Evolutionary conservation across 2,329 filamentous ascomycete species (phyloP).

Genomic region (Tothia fuscella): DNA sequence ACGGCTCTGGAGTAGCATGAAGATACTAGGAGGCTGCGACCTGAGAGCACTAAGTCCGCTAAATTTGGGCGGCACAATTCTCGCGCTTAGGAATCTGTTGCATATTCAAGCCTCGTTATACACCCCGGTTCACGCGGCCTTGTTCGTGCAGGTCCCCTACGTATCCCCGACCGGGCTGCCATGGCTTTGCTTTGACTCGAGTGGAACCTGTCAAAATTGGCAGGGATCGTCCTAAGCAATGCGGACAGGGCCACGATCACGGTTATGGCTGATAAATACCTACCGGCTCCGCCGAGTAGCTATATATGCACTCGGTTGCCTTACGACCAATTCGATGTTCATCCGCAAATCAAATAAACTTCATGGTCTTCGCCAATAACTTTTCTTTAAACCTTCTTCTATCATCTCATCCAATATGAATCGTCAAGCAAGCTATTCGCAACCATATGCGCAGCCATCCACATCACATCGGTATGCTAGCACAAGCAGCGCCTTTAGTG

Average conservation of each 20-base stretch:
- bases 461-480: conserved; percentile 54
- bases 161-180: not conserved
- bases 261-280: conserved; percentile 5
- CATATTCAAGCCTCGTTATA: not conserved
- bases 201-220: conserved; percentile 2
- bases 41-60: conserved; percentile 1
- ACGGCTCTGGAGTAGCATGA: not conserved
- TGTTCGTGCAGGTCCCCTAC: conserved; percentile 2
- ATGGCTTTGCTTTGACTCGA: not conserved
- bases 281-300: not conserved
- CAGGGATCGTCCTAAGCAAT: conserved; percentile 1
- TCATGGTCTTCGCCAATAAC: not conserved
- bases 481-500: conserved; percentile 90
- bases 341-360: not conserved
- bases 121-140: conserved; percentile 4
- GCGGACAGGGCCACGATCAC: too few species aligned
- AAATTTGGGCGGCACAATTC: conserved; percentile 6
- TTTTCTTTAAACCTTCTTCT: not conserved
- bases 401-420: conserved; percentile 24
- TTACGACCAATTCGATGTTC: not conserved
- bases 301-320: conserved; percentile 4
- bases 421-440: conserved; percentile 29
- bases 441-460: conserved; percentile 27
- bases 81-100: conserved; percentile 1
- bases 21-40: conserved; percentile 5